These are phyloP conservation scores for Aegle marmelos DNA, from an alignment of 345 rosid species.

Conservation along the genomic window DNA sequence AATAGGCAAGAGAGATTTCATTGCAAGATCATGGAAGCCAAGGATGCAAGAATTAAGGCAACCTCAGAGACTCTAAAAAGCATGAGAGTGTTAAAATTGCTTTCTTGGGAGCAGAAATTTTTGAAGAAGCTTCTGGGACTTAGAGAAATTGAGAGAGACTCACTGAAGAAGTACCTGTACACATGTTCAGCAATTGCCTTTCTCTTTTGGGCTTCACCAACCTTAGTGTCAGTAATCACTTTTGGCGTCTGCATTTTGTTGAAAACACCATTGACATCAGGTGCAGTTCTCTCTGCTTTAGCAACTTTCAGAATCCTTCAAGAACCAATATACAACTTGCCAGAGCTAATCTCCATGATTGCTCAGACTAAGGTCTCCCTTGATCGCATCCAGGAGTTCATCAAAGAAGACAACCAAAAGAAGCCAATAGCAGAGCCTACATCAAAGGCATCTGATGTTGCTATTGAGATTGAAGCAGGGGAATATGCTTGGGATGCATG, in stretches of 20 bases:
- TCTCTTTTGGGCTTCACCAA: constrained; percentile 62
- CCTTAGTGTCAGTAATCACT: constrained; percentile 51
- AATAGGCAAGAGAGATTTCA: constrained; percentile 51
- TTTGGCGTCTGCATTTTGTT: constrained; percentile 50
- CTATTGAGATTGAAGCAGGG: constrained; percentile 34
- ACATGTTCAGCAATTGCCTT: constrained; percentile 58
- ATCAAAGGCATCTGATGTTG: constrained; percentile 22
- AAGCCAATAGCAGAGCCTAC: constrained; percentile 14
- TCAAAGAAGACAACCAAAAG: constrained; percentile 45
- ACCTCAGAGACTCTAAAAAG: constrained; percentile 60
- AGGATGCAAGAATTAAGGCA: constrained; percentile 38
- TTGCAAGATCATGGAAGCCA: constrained; percentile 57
- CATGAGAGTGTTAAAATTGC: constrained; percentile 53
- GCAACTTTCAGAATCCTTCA: constrained; percentile 61
- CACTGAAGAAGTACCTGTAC: constrained; percentile 48
- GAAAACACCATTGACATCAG: constrained; percentile 40
- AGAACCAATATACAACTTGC: constrained; percentile 63
- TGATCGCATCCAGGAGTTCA: constrained; percentile 41
- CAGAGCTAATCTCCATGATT: constrained; percentile 58
- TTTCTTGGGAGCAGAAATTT: constrained; percentile 51
- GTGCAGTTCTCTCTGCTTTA: constrained; percentile 54
- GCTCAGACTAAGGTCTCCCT: constrained; percentile 56
- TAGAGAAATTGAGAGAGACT: constrained; percentile 47
- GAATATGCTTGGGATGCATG: constrained; percentile 51
- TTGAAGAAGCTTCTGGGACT: constrained; percentile 44